Base-by-base conservation (phyloP, 2,329 filamentous ascomycete species). In the Xylariaceae sp. region DNA sequence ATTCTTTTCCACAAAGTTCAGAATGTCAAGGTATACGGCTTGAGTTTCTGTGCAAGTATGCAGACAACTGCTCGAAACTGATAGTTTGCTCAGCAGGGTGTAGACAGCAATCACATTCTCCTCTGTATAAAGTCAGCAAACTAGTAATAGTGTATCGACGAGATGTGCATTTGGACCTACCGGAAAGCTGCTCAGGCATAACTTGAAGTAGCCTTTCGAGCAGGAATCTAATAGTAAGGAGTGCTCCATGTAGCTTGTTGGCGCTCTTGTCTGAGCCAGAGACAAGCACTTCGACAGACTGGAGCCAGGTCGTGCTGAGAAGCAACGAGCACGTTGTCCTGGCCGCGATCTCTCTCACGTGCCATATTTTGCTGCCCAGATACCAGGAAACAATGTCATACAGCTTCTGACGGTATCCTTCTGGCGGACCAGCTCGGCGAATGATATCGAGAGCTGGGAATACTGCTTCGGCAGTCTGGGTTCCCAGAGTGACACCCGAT, bases 391-490 rank as follows among this genome's bases (percentile, higher is more conserved):
- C 84, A 51, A 82, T 78, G 2, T 73, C 67, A 65, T 83, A 80
- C 4, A 92, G 81, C 51, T 82, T 77, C 1, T 77, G 74, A 1
- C 81, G 77, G 59, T 83, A 74, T 2, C 78, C 71, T 23, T 82
- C 78, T 0, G 89, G 88, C 0, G 89, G 85, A 0, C 85, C 83
- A 9, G 87, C 87, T 55, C 89, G 82, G 53, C 89, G 84, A 53
- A 94, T 80, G 42, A 95, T 88, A 66, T 93, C 89, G n/a, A 95
- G 76, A 0, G 88, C 89, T 0, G 90, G 90, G 68, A 94, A 93
- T 2, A 93, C 88, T 0, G 87, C 87, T 73, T 92, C 88, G 4
- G 84, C 82, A 1, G 80, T 74, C 55, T 77, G 73, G 59, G 78
- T 75, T 52, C 65, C 65, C 57, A 69, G 63, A 50, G 66, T 48